Evolutionary conservation across 805 yeast genomes (phyloP).

Genomic region (Brettanomyces sp.): DNA sequence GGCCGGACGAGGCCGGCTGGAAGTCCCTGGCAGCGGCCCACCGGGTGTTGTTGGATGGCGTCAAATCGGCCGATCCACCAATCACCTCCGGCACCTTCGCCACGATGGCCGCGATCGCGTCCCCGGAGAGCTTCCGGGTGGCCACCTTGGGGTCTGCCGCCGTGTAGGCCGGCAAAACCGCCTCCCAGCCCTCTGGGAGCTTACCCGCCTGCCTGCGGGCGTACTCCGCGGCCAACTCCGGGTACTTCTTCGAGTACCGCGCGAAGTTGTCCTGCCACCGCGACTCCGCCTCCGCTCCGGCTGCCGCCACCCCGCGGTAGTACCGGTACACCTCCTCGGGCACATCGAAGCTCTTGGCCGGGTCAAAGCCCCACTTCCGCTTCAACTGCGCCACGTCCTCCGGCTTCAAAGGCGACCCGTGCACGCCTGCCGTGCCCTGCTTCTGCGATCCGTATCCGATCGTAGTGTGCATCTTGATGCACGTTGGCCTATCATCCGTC

Average conservation of each 20-base stretch:
- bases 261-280: constrained; percentile 66
- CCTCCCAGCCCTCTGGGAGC: constrained; percentile 78
- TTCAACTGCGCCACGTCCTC: constrained; percentile 88
- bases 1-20: constrained; percentile 75
- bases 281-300: constrained; percentile 59
- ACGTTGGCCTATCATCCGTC: constrained; percentile 75
- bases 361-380: constrained; percentile 78
- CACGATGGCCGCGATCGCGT: constrained; percentile 54
- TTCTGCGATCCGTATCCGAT: constrained; percentile 88
- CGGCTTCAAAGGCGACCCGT: constrained; percentile 91
- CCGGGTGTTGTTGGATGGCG: constrained; percentile 94
- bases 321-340: constrained; percentile 75
- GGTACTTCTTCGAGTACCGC: constrained; percentile 58
- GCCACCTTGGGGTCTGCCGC: constrained; percentile 78
- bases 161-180: constrained; percentile 68
- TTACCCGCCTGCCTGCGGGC: constrained; percentile 67
- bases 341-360: constrained; percentile 67
- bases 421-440: constrained; percentile 85
- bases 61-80: constrained; percentile 98
- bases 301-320: constrained; percentile 46
- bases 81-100: constrained; percentile 73
- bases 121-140: constrained; percentile 88
- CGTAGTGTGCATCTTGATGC: constrained; percentile 81
- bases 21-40: constrained; percentile 77
- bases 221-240: constrained; percentile 70